Evolutionary conservation across 2,329 filamentous ascomycete genomes (phyloP), one percentile per base, ranked within the genome.

Genomic region (Cylindrodendrum hubeiense): DNA sequence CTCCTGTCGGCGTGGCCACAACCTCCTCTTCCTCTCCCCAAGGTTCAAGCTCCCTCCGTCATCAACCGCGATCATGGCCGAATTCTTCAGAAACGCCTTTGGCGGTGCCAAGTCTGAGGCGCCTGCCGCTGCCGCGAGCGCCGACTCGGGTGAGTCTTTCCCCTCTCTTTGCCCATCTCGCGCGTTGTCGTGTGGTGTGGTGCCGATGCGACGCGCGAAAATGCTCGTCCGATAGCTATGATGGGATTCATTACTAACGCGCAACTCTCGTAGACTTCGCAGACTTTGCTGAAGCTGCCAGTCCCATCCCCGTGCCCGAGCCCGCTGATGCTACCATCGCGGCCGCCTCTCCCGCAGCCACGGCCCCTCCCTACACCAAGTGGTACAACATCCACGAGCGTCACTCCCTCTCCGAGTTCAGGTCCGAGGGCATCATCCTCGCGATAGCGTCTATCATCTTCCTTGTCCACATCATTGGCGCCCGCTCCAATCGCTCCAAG

Each of bases 361-460:
- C 85, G 47, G 80, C 78, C 46, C 83, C 85, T 26, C 92, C 93
- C 15, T 98, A 92, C 80, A 97, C 94, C 55, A 94, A 93, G 85
- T 99, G 96, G 96, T 99, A 98, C 84, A 94, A 94, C 61, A 85
- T 98, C 67, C 96, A 97, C 87, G 95, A 98, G 87, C 94, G 96
- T 76, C 90, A 95, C 75, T 90, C 90, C 26, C 83, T 91, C 65
- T 87, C 86, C 76, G 96, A 99, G 79, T 99, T 99, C 86, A 90
- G 90, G 82, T 87, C 91, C 75, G 96, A 99, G 83, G 91, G 93
- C 65, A 83, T 94, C 78, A 92, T 99, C 74, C 83, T 98, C 65
- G 87, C 88, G 34, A 85, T 94, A 75, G 89, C 98, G 72, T 76
- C 90, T 58, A 70, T 97, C 57, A 87, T 98, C 70, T 85, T 98